phyloP scores from a whole-genome alignment of 2,329 filamentous ascomycete species.

The Colletotrichum sp. region DNA sequence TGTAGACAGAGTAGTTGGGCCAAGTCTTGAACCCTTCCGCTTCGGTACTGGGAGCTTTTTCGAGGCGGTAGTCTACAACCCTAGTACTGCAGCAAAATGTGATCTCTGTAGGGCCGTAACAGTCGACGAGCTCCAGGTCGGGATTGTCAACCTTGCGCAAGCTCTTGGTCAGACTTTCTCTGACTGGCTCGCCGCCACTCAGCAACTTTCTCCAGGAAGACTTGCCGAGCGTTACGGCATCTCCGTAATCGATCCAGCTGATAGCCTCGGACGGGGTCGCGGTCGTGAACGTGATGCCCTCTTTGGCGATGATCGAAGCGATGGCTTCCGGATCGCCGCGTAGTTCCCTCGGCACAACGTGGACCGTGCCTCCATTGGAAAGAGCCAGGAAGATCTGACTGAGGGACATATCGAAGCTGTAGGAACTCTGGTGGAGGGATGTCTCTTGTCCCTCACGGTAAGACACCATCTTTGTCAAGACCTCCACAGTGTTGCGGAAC shows the following conservation, averaged over 20 bases:
- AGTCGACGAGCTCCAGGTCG: not conserved
- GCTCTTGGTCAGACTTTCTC: not conserved
- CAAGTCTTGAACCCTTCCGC: constrained; percentile 20
- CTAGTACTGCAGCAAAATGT: constrained; percentile 15
- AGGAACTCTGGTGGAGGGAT: constrained; percentile 43
- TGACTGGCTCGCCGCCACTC: constrained; percentile 23
- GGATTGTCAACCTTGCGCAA: constrained; percentile 21
- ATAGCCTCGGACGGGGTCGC: constrained; percentile 47
- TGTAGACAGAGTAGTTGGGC: constrained; percentile 42
- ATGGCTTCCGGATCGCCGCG: constrained; percentile 40
- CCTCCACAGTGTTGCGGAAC: constrained; percentile 30
- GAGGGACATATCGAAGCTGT: constrained; percentile 46
- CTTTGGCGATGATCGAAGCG: constrained; percentile 35
- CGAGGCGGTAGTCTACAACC: constrained; percentile 19
- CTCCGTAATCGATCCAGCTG: constrained; percentile 30
- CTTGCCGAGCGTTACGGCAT: not conserved
- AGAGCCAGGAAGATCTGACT: constrained; percentile 41
- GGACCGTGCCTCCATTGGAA: constrained; percentile 37
- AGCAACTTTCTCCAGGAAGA: constrained; percentile 24
- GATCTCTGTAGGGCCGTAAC: constrained; percentile 36
- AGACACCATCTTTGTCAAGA: not conserved
- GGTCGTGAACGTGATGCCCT: constrained; percentile 40
- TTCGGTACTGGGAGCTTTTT: constrained; percentile 14
- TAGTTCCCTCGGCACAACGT: constrained; percentile 32
- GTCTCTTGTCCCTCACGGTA: constrained; percentile 25